Percentiles rank a stretch among this genome's conserved stretches.
Conservation (phyloP, 2,329 filamentous ascomycete species). For the Aspergillus ochraceoroseus region DNA sequence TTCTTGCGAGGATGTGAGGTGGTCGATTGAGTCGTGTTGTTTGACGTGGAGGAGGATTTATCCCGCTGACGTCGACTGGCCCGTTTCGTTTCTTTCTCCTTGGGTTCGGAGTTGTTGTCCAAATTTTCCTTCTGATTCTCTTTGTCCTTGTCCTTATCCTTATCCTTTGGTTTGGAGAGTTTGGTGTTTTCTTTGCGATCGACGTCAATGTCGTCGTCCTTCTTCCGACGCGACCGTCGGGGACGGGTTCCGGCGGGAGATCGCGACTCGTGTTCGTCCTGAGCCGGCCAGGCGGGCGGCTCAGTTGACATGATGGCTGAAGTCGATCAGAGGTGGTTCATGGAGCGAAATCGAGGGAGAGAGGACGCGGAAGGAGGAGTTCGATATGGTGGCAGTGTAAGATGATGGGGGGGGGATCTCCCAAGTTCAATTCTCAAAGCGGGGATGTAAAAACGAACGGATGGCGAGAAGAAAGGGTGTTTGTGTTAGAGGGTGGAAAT, state of each 20-base stretch:
- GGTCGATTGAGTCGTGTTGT: constrained; percentile 13
- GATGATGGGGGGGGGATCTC: constrained; percentile 5
- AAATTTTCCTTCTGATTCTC: constrained; percentile 26
- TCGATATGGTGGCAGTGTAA: constrained; percentile 5
- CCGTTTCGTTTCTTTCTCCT: constrained; percentile 25
- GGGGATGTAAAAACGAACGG: constrained; percentile 9
- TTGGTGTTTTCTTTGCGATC: constrained; percentile 29
- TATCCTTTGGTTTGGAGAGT: constrained; percentile 18
- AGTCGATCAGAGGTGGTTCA: constrained; percentile 14
- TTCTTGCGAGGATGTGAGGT: constrained; percentile 45
- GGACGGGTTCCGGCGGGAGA: constrained; percentile 27
- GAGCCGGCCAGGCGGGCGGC: constrained; percentile 26
- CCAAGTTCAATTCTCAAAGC: not conserved
- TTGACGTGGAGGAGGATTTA: constrained; percentile 30
- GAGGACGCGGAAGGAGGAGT: not conserved
- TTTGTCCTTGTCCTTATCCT: constrained; percentile 24
- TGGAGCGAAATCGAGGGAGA: constrained; percentile 8
- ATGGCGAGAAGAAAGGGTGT: constrained; percentile 21
- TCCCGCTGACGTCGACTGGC: constrained; percentile 34
- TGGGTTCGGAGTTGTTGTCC: constrained; percentile 19
- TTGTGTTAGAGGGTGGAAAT: constrained; percentile 17
- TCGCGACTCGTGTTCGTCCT: constrained; percentile 27
- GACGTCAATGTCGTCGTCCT: constrained; percentile 35
- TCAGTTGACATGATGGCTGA: constrained; percentile 32
- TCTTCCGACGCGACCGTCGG: constrained; percentile 41